Evolutionary conservation across 805 yeast species (phyloP), one percentile per base, ranked within the genome.

Genomic region (Yamadazyma nakazawae): DNA sequence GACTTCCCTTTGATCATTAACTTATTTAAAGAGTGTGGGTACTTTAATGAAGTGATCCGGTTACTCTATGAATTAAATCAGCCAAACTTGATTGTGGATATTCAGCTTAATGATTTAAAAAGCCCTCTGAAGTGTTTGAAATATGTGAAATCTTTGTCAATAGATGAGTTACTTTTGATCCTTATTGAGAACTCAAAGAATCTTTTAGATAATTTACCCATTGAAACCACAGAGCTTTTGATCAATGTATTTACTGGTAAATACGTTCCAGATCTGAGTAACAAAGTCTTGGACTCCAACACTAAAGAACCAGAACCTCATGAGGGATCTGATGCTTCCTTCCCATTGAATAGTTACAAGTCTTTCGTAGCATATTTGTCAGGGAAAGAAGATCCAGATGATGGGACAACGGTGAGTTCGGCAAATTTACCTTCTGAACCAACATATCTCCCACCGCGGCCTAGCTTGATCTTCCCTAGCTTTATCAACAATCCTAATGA

Each of bases 171-270:
- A 3, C 66, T 91, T 25, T 68, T 92, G 35, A 82, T 88, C 8
- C 67, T 91, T 42, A 77, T 82, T 7, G 82, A 82, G 25, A 81
- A 78, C 56, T 83, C 92, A 2, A 81, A 87, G 49, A 57, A 66
- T 1, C 66, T 92, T 25, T 70, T 92, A 40, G 86, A 85, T 32
- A 60, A 72, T 39, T 66, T 80, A 34, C 97, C 98, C 0, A 78
- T 85, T 47, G 89, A 85, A 46, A 85, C 96, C 0, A 90, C 96
- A 1, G 84, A 84, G 26, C 65, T 94, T 32, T 70, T 92, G 47
- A 90, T 94, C 42, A 85, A 86, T 25, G 85, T 92, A 0, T 94
- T 92, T 60, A 92, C 98, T 0, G 97, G 97, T 0, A 81, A 79
- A 45, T 92, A 84, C 61, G 69, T 66, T 25, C 85, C 89, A 8